Conservation (phyloP, 495 filamentous ascomycete genomes). For the Aspergillus nidulans region DNA sequence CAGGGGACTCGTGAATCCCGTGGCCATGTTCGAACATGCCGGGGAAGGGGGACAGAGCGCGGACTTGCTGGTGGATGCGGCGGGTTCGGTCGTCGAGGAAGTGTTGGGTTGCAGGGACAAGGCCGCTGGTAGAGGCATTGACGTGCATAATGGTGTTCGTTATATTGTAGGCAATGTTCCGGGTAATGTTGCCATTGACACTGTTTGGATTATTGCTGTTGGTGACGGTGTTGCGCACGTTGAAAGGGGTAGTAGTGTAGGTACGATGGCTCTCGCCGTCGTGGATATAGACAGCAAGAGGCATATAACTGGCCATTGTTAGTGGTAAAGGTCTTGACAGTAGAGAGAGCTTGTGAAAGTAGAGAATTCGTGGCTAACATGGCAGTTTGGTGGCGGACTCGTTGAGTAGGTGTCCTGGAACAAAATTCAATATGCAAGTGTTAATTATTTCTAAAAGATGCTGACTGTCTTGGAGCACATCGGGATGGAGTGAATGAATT, state of each 20-base stretch:
- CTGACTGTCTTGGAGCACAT: no score
- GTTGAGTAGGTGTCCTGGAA: no score
- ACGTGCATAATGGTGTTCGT: no score
- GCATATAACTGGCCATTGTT: neutral
- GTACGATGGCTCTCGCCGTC: neutral
- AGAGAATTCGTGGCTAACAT: no score
- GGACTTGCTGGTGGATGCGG: slow-evolving; percentile 19
- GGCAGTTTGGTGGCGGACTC: no score
- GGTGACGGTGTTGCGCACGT: neutral
- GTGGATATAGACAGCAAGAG: neutral
- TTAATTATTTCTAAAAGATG: no score
- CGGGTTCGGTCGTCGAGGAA: neutral
- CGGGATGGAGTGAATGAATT: no score
- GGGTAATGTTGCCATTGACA: neutral
- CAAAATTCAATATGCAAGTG: no score
- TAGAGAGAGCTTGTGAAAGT: no score
- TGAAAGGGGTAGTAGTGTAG: neutral
- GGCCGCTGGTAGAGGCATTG: no score
- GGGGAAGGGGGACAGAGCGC: neutral
- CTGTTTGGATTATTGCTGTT: no score
- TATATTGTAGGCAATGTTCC: neutral
- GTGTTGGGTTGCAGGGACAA: neutral
- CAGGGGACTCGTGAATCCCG: neutral
- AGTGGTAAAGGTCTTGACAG: neutral
- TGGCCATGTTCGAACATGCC: neutral